Evolutionary conservation across 331 rosid species (phyloP), one percentile per base, ranked within the genome.

Genomic region (Malus hybrid): DNA sequence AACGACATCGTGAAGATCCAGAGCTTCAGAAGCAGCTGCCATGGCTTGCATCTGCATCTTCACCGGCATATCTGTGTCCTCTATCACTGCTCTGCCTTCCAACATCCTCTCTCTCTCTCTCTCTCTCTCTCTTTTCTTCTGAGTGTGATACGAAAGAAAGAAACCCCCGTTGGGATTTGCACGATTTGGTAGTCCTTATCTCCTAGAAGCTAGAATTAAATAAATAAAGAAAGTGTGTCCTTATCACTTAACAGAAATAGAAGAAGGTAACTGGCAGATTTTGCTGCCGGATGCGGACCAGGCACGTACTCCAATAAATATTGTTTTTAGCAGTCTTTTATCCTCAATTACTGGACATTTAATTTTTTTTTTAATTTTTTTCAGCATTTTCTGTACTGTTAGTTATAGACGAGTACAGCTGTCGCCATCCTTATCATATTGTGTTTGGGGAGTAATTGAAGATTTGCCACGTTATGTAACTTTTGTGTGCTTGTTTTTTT

Each of bases 41-140:
- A 83, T 94, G 79, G 99, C 99, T 82, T 90, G 97, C 80, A 87
- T 82, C 90, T 92, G 99, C 99, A 94, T 94, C 97, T 90, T 87
- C 63, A 33, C 78, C n/a, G 99, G 97, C 99, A 94, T 94, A 71
- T 94, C 99, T 71, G 96, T 87, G 63, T 92, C 99, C 76, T 87
- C 84, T 15, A 94, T 72, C 86, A 87, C 55, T 61, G 97, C 99
- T 74, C 87, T 94, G 29, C 99, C 99, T 87, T 94, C 97, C 89
- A 94, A 87, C 99, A 94, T 94, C 80, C 44, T 63, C 63, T 20
- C 3, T 10, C 78, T 44, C 66, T 62, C 16, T 44, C 16, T 29
- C n/a, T 56, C 11, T 57, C 50, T 28, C 6, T 24, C n/a, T n/a
- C n/a, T 16, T 10, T 39, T 10, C 13, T 8, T 56, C 3, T 6